phyloP scores from a whole-genome alignment of 306 rosid genomes.

The Rubus parviflorus region DNA sequence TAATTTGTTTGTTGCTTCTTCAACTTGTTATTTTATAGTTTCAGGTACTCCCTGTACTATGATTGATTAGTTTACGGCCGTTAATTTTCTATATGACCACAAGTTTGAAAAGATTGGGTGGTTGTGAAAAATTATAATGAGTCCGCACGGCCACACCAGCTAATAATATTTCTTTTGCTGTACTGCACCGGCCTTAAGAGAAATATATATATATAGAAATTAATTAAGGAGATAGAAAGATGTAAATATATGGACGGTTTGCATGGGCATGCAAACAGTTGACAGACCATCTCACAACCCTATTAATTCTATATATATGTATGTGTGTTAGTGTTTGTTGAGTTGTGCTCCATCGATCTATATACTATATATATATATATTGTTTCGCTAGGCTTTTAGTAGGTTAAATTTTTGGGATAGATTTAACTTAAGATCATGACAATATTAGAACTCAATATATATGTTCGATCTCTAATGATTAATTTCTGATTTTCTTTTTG shows the following conservation, averaged over 20 bases:
- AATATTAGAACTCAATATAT: not conserved
- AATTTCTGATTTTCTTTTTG: not conserved
- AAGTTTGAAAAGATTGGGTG: conserved; percentile 8
- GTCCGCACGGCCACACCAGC: not conserved
- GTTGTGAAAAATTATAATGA: not conserved
- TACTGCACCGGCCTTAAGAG: not conserved
- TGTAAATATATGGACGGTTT: conserved; percentile 12
- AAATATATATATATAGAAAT: not conserved
- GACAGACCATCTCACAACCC: not conserved
- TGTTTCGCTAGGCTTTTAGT: not conserved
- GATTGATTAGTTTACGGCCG: not conserved
- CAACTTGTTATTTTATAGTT: not conserved
- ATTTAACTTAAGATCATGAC: not conserved
- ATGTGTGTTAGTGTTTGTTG: not conserved
- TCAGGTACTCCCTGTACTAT: not conserved
- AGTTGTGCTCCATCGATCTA: not conserved
- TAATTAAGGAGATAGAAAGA: not conserved
- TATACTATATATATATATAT: too few relatives aligned
- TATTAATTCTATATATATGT: not conserved
- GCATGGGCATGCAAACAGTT: conserved; percentile 20
- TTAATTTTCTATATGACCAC: not conserved
- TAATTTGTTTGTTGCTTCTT: not conserved
- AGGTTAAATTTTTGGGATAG: not conserved
- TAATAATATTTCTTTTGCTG: not conserved
- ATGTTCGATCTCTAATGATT: not conserved